Evolutionary conservation across 2,329 filamentous ascomycete genomes (phyloP), one percentile per base, ranked within the genome.

Genomic region (Pseudogymnoascus sp.): DNA sequence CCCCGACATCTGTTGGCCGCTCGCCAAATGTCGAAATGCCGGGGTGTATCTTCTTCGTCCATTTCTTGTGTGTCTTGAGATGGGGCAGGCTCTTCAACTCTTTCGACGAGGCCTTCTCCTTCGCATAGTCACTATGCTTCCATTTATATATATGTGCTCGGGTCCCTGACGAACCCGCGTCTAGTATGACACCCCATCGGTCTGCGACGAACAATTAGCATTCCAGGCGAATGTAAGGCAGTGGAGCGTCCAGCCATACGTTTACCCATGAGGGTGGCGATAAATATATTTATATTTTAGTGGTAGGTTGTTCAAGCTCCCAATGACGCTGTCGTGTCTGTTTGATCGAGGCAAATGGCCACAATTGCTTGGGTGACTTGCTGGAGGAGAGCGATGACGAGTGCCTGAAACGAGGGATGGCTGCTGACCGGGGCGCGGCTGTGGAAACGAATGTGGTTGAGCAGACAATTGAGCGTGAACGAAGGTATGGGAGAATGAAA

Each of bases 151-250:
- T 86, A 76, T 99, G 91, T 67, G 96, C 83, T 74, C 95, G 89
- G 71, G 93, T 97, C 74, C 95, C 93, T 76, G 95, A 97, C 76
- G 95, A 97, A 70, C 95, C 95, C 75, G 95, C 95, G 83, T 99
- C 95, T 72, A 99, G 85, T 74, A 99, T 93, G 71, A 97, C 90
- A 74, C 93, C 95, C 82, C 96, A 97, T 79, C 85, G 83, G 72
- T 81, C 83, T 86, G 65, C 9, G 37, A 44, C 15, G n/a, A 50
- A 26, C 26, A 60, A 40, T 56, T 56, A 56, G 50, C 29, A 56
- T 56, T 29, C 7, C 17, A 13, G n/a, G 50, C 29, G 26, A 31
- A 31, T 13, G 50, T 15, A 17, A 56, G 11, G 29, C 3, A 10
- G 29, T 33, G 29, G 29, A 56, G n/a, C 10, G 29, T 19, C 17